Evolutionary conservation across 176 grass and related monocot species (phyloP), one percentile per base, ranked within the genome.

Genomic region (Lolium rigidum): DNA sequence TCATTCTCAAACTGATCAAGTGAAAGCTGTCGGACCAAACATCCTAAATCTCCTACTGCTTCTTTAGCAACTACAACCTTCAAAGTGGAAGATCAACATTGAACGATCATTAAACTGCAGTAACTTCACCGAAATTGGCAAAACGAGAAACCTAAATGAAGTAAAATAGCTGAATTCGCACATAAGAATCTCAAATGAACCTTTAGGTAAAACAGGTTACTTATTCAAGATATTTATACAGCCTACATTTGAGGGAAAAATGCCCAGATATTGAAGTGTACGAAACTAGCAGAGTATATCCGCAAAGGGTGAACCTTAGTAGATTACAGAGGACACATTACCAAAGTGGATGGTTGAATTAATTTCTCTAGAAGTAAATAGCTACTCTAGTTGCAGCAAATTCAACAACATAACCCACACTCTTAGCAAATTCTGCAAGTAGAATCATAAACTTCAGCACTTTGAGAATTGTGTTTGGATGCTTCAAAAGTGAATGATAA

Each of bases 1-100:
- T 99, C 97, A 88, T 99, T 99, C 85, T 99, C 97, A 88, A 99
- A 99, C 59, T 99, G 97, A 87, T 99, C 97, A 35, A 99, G 48
- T 26, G 97, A 99, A 81, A 99, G 91, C 59, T 99, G 97, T 37
- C 97, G 87, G 39, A 99, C 87, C 89, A 99, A 83, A 61, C 97
- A 95, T 86, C 97, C 97, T 79, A 99, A 88, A 83, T 87, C 94
- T 79, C 97, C 97, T 71, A 99, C 88, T 54, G 94, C 88, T 86
- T 99, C 97, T 88, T 94, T 99, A 73, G 97, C 94, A 85, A 99
- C 97, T 66, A 99, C 94, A 74, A 99, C 97, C 97, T 99, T 91
- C 76, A 84, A 88, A 73, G 87, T 22, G 3, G 11, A 76, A 81
- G 59, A 88, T 51, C 51, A 62, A 22, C 11, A 87, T 51, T 49